Conservation (phyloP, 1,139 yeast genomes). For the Blastobotrys indianensis region DNA sequence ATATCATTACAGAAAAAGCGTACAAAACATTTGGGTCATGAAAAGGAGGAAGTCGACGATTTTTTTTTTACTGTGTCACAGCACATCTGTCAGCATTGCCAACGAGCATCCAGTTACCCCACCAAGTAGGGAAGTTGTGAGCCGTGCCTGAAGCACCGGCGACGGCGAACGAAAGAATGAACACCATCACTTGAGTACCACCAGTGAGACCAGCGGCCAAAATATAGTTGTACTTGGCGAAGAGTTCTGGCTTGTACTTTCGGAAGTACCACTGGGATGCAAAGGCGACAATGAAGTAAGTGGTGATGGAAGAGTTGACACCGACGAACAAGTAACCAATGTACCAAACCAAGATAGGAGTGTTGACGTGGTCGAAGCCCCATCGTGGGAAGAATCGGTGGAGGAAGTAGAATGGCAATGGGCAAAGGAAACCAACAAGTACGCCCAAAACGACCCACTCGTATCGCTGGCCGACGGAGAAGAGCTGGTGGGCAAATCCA, state of each 20-base stretch:
- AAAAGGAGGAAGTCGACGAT: no score
- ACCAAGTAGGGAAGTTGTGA: slow-evolving; percentile 20
- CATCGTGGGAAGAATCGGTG: slow-evolving; percentile 27
- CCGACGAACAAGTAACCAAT: slow-evolving; percentile 31
- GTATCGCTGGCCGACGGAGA: slow-evolving; percentile 26
- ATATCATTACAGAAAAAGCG: no score
- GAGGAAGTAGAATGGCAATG: slow-evolving; percentile 27
- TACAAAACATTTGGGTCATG: no score
- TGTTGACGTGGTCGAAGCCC: slow-evolving; percentile 26
- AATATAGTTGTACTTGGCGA: slow-evolving; percentile 42
- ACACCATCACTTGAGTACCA: slow-evolving; percentile 31
- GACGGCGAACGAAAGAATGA: slow-evolving; percentile 22
- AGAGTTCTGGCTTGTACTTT: slow-evolving; percentile 18
- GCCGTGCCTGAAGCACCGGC: slow-evolving; percentile 20
- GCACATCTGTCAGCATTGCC: not conserved
- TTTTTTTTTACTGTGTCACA: not conserved
- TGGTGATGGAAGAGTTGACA: slow-evolving; percentile 29
- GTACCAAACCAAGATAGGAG: slow-evolving; percentile 28
- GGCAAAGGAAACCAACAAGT: slow-evolving; percentile 25
- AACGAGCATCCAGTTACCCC: slow-evolving; percentile 13
- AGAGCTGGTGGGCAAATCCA: slow-evolving; percentile 30
- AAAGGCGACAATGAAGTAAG: slow-evolving; percentile 29
- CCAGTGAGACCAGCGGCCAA: slow-evolving; percentile 45
- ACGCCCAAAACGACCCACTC: slow-evolving; percentile 28
- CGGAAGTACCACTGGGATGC: slow-evolving; percentile 26